Conservation (phyloP, 2,329 filamentous ascomycete genomes). For the Leptographium flavum region DNA sequence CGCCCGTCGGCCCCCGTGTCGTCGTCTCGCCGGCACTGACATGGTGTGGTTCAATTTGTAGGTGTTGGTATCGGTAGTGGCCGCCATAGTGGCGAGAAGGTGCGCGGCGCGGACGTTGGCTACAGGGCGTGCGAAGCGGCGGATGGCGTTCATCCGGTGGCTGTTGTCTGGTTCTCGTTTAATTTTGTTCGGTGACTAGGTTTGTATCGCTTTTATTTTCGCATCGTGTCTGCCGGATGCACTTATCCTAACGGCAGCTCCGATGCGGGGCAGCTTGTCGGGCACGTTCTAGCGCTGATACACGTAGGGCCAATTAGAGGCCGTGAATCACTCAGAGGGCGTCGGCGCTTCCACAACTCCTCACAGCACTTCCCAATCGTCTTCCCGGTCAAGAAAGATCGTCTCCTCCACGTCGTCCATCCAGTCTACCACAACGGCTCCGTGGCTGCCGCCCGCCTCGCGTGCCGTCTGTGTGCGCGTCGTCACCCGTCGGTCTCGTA, state of each 20-base stretch:
- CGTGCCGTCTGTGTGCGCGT: neutral
- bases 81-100: slow-evolving; percentile 40
- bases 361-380: neutral
- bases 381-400: neutral
- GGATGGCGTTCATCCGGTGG: neutral
- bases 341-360: neutral
- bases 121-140: neutral
- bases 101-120: slow-evolving; percentile 1
- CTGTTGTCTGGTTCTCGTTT: neutral
- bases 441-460: neutral
- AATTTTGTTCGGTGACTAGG: neutral
- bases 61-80: slow-evolving; percentile 55
- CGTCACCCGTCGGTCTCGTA: neutral
- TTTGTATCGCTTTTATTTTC: neutral
- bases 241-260: no score
- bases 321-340: no score
- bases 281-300: no score
- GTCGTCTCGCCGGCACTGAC: slow-evolving; percentile 25
- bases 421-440: neutral
- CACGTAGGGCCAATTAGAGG: no score
- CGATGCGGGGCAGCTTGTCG: no score
- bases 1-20: neutral
- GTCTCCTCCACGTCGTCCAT: neutral
- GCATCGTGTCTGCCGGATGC: neutral
- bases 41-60: slow-evolving; percentile 90